Evolutionary conservation across 345 rosid species (phyloP).

Genomic region (Limnanthes douglasii): DNA sequence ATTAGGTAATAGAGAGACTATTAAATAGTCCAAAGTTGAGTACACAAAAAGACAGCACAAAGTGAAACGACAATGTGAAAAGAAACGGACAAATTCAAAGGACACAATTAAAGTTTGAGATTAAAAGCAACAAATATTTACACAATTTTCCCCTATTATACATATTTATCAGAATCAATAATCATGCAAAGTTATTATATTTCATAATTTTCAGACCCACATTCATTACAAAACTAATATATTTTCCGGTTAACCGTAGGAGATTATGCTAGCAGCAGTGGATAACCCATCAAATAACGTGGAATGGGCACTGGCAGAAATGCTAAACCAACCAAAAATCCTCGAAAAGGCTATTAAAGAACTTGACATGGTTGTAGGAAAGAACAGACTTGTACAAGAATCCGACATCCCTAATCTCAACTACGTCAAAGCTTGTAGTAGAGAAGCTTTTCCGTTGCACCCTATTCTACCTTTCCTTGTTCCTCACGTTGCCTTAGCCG

Average conservation of each 20-base stretch:
- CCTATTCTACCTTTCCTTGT: slow-evolving; percentile 10
- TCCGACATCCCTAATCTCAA: slow-evolving; percentile 14
- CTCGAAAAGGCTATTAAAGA: slow-evolving; percentile 11
- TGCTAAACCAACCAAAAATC: slow-evolving; percentile 16
- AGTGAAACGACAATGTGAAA: too few relatives aligned
- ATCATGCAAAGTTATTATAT: too few relatives aligned
- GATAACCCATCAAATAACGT: slow-evolving; percentile 14
- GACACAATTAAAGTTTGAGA: neutral
- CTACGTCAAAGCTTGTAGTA: slow-evolving; percentile 15
- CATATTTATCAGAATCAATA: too few relatives aligned
- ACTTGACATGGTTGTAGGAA: slow-evolving; percentile 17
- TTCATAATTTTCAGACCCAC: too few relatives aligned
- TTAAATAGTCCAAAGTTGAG: too few relatives aligned
- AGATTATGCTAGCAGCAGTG: slow-evolving; percentile 4
- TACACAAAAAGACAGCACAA: too few relatives aligned
- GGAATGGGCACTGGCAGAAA: slow-evolving; percentile 23
- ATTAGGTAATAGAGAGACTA: too few relatives aligned
- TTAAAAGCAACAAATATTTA: too few relatives aligned
- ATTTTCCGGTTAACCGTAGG: slow-evolving; percentile 4
- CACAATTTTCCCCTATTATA: too few relatives aligned
- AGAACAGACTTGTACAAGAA: slow-evolving; percentile 17
- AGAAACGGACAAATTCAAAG: too few relatives aligned
- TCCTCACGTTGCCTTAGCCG: slow-evolving; percentile 14
- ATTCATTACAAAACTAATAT: too few relatives aligned
- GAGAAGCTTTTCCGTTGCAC: slow-evolving; percentile 15